Percentiles rank a stretch among this genome's conserved stretches.
phyloP scores from a whole-genome alignment of 805 yeast species.

The Sungouiozyma ichnusensis region DNA sequence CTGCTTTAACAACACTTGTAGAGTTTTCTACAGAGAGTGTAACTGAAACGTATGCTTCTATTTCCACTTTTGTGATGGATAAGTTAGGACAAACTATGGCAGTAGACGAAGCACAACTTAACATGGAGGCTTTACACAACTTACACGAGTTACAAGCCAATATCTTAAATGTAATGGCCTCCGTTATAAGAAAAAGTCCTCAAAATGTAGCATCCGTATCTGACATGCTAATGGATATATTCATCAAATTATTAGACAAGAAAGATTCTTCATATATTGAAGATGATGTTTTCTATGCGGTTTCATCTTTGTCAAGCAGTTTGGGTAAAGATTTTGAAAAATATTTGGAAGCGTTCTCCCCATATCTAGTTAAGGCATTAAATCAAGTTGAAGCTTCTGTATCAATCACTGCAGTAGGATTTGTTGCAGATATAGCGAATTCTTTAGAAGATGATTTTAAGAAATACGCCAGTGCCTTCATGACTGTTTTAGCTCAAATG shows the following conservation, averaged over 20 bases:
- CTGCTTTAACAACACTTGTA: slow-evolving; percentile 78
- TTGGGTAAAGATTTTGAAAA: slow-evolving; percentile 58
- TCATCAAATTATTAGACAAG: slow-evolving; percentile 57
- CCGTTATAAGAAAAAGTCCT: slow-evolving; percentile 74
- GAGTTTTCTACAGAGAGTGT: slow-evolving; percentile 63
- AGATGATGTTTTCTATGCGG: slow-evolving; percentile 88
- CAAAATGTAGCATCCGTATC: slow-evolving; percentile 54
- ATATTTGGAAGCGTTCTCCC: slow-evolving; percentile 75
- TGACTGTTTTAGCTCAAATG: slow-evolving; percentile 71
- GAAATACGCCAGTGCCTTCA: slow-evolving; percentile 69
- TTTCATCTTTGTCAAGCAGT: slow-evolving; percentile 81
- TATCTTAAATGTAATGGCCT: slow-evolving; percentile 65
- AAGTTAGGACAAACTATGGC: slow-evolving; percentile 63
- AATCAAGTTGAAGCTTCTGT: slow-evolving; percentile 75
- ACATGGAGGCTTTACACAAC: slow-evolving; percentile 62
- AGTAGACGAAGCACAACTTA: slow-evolving; percentile 47
- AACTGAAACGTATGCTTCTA: slow-evolving; percentile 52
- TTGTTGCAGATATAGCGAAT: slow-evolving; percentile 88
- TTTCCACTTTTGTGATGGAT: slow-evolving; percentile 64
- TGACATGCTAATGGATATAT: slow-evolving; percentile 76
- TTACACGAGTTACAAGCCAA: slow-evolving; percentile 85
- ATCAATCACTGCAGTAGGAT: slow-evolving; percentile 84
- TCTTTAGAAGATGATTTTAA: slow-evolving; percentile 66
- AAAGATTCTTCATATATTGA: slow-evolving; percentile 64
- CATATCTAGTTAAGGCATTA: slow-evolving; percentile 70